These are phyloP conservation scores for Aureobasidium sp. DNA, from an alignment of 2,329 filamentous ascomycete genomes.

Conservation along the genomic window DNA sequence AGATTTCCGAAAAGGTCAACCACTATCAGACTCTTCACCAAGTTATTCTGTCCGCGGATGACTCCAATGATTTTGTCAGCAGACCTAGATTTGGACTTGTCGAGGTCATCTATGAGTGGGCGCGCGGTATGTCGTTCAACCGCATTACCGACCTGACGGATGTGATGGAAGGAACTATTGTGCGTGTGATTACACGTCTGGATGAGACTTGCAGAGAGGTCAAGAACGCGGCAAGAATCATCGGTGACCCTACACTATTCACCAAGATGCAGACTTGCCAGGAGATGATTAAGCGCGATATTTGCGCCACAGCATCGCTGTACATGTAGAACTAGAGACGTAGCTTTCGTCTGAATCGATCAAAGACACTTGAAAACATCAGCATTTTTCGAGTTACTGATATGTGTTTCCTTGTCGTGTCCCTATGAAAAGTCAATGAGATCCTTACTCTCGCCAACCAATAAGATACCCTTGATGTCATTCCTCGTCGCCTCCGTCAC, in stretches of 20 bases:
- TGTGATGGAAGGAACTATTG: conserved; percentile 94
- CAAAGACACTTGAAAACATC: neutral
- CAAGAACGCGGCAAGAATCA: conserved; percentile 91
- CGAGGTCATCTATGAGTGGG: conserved; percentile 98
- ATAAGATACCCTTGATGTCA: neutral
- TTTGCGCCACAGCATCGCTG: conserved; percentile 79
- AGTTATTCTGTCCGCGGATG: conserved; percentile 83
- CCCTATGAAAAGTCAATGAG: neutral
- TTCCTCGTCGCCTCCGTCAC: neutral
- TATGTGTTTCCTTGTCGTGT: too few species aligned
- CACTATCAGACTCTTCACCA: conserved; percentile 82
- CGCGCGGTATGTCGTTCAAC: conserved; percentile 94
- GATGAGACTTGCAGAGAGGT: conserved; percentile 97
- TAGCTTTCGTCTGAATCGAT: neutral
- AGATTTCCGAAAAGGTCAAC: conserved; percentile 89
- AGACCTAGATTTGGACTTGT: conserved; percentile 86
- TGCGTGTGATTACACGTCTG: conserved; percentile 83
- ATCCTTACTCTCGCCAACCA: neutral
- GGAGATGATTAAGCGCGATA: conserved; percentile 95
- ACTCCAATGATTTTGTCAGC: conserved; percentile 85
- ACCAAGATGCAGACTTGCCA: conserved; percentile 96
- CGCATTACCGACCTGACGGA: conserved; percentile 95
- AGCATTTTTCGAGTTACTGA: too few species aligned
- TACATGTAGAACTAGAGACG: conserved; percentile 57
- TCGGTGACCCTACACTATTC: conserved; percentile 88